Percentiles rank a stretch among this genome's conserved stretches.
These are phyloP conservation scores for Pleurotus platypus DNA, from an alignment of 768 basidiomycete species.

Conservation along the genomic window DNA sequence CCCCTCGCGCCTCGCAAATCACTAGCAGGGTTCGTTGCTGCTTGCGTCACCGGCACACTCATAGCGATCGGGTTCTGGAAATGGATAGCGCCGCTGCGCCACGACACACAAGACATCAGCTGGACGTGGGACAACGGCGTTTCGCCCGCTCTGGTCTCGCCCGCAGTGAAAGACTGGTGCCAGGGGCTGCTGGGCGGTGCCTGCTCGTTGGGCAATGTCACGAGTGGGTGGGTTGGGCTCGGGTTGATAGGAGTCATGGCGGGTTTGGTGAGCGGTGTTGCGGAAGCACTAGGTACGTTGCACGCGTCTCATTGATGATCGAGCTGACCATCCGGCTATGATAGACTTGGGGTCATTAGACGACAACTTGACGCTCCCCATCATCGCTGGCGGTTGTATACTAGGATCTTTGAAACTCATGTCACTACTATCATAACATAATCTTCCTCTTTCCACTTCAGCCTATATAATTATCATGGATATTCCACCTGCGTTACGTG, in stretches of 20 bases:
- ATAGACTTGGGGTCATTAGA: conserved; percentile 81
- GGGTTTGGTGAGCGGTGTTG: conserved; percentile 77
- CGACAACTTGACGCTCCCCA: conserved; percentile 87
- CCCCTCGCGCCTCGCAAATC: conserved; percentile 83
- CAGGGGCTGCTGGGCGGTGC: conserved; percentile 8
- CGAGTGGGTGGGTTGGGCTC: conserved; percentile 48
- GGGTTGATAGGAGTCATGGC: conserved; percentile 55
- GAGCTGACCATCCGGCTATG: neutral
- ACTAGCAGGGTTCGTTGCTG: conserved; percentile 80
- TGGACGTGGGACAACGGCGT: conserved; percentile 62
- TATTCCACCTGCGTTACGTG: too few relatives aligned
- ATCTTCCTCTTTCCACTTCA: too few relatives aligned
- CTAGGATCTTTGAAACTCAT: conserved; percentile 39
- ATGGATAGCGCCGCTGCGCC: conserved; percentile 46
- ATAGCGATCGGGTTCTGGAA: conserved; percentile 75
- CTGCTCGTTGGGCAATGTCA: conserved; percentile 12
- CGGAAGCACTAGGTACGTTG: conserved; percentile 78
- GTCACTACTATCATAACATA: conserved; percentile 22
- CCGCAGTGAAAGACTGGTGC: neutral
- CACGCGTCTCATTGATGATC: conserved; percentile 8
- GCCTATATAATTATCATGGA: too few relatives aligned
- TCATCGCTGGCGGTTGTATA: conserved; percentile 73
- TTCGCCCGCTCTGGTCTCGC: conserved; percentile 18
- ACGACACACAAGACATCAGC: conserved; percentile 29
- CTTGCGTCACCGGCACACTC: conserved; percentile 63